phyloP scores from a whole-genome alignment of 768 basidiomycete species.

The Gelatoporia subvermispora region DNA sequence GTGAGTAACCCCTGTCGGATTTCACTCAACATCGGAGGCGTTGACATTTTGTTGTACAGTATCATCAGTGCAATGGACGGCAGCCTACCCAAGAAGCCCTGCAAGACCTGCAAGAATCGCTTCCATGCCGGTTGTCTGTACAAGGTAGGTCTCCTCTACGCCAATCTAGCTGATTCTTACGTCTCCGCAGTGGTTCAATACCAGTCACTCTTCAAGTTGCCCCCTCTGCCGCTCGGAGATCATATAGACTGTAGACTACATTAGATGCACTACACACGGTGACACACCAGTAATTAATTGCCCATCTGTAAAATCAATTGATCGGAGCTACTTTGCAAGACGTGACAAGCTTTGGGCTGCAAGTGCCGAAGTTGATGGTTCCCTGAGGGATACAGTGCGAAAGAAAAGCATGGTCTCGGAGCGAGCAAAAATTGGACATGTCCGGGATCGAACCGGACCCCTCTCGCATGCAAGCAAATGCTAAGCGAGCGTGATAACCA shows the following conservation, averaged over 20 bases:
- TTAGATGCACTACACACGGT: neutral
- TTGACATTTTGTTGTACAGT: slow-evolving; percentile 33
- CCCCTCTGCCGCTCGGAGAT: slow-evolving; percentile 88
- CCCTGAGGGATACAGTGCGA: too few species aligned
- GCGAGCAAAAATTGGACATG: neutral
- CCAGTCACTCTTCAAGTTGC: slow-evolving; percentile 86
- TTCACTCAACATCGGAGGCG: neutral
- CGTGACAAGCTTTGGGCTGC: too few species aligned
- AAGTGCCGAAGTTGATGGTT: too few species aligned
- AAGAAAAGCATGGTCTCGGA: too few species aligned
- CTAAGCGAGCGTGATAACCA: slow-evolving; percentile 10
- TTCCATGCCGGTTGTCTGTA: slow-evolving; percentile 92
- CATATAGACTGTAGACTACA: slow-evolving; percentile 31
- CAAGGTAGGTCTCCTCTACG: slow-evolving; percentile 48
- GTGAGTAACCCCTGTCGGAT: slow-evolving; percentile 36
- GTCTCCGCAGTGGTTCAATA: slow-evolving; percentile 71
- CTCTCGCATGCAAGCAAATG: slow-evolving; percentile 1
- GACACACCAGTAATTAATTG: too few species aligned
- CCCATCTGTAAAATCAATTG: too few species aligned
- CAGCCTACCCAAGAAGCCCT: slow-evolving; percentile 82
- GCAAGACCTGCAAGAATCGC: slow-evolving; percentile 90
- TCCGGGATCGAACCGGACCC: slow-evolving; percentile 5
- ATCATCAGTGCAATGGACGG: slow-evolving; percentile 90
- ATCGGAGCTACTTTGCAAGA: too few species aligned
- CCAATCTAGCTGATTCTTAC: neutral